Evolutionary conservation across 768 basidiomycete species (phyloP).

Genomic region (Zangia roseola): DNA sequence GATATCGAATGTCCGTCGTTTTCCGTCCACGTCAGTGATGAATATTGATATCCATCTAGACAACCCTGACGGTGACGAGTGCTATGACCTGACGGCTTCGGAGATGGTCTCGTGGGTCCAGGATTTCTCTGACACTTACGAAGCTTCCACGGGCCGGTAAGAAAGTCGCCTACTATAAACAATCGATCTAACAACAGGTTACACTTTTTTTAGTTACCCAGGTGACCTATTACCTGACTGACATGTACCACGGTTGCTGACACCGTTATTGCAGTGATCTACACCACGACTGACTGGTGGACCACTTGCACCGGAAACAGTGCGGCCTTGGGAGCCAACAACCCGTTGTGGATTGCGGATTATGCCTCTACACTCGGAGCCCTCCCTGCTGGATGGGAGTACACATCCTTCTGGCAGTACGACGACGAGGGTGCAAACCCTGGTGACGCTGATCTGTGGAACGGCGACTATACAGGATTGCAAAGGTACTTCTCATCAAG

Average conservation of each 20-base stretch:
- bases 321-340: conserved; percentile 45
- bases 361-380: conserved; percentile 49
- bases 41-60: conserved; percentile 32
- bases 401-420: conserved; percentile 61
- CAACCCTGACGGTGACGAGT: conserved; percentile 49
- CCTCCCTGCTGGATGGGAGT: conserved; percentile 60
- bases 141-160: conserved; percentile 47
- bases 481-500: conserved; percentile 27
- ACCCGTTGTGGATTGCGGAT: conserved; percentile 62
- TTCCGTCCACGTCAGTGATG: not conserved
- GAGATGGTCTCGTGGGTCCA: conserved; percentile 63
- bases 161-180: not conserved
- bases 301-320: conserved; percentile 61
- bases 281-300: conserved; percentile 71
- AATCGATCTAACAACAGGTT: not conserved
- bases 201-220: conserved; percentile 36
- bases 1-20: conserved; percentile 56
- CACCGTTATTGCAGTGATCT: conserved; percentile 42
- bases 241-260: not conserved
- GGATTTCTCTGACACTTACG: conserved; percentile 62
- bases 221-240: conserved; percentile 26
- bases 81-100: conserved; percentile 52
- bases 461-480: conserved; percentile 47
- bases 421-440: conserved; percentile 53
- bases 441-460: conserved; percentile 58